Base-by-base conservation (phyloP, 2,329 filamentous ascomycete species). In the Xylaria multiplex region DNA sequence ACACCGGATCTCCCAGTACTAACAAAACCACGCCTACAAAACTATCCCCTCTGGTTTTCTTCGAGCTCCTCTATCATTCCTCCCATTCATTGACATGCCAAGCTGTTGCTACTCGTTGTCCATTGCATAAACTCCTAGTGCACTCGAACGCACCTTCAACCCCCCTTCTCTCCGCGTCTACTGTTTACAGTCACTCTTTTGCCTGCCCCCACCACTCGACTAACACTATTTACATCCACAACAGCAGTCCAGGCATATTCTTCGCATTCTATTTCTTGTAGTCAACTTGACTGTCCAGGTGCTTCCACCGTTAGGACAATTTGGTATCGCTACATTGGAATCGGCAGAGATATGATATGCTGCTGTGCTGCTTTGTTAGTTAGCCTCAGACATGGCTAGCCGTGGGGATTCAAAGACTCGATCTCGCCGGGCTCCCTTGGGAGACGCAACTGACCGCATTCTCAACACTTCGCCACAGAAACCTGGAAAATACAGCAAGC, bases 401-500 rank as follows among this genome's bases (percentile, higher is more conserved):
- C 62, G 65, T 59, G 64, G 65, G 42, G 42, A 43, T 48, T 49
- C 65, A 5, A 60, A 50, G 56, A 53, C 70, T 50, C 73, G 66
- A 42, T 32, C 62, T 54, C 67, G 65, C 37, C 75, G 75, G 49
- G 59, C 71, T 62, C 76, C 76, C 13, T 67, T 78, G 5, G 71
- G 70, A 55, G 76, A 78, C 65, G 72, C 76, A 32, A 77, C 75
- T 19, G 68, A 70, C 43, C 73, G 73, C 9, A 54, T 76, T 30
- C 57, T 72, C 68, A 77, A 76, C 57, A 57, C 70, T 24, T 59
- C 72, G 19, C 53, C 69, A 14, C 55, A 60, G 27, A 71, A 71
- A 55, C 42, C 61, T 19, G 48, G 37, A 27, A 76, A 75, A 50
- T 50, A 56, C 16, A 50, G 16, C 49, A 67, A 64, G 45, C 35